Base-by-base conservation (phyloP, 1,139 yeast genomes). In the Yarrowia galli region DNA sequence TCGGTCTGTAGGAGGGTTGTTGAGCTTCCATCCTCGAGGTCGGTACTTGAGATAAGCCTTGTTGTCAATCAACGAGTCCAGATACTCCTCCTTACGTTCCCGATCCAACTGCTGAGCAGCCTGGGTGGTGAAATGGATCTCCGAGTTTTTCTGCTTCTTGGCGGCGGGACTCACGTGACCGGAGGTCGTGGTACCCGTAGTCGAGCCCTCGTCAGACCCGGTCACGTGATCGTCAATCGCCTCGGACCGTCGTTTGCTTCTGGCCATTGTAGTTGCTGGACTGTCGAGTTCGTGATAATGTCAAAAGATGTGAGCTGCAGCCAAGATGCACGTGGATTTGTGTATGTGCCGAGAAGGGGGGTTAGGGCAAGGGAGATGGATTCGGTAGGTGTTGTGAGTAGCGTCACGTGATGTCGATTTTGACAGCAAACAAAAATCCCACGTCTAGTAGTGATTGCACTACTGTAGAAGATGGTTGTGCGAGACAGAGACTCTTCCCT, bases 1-100 rank as follows among this genome's bases (percentile, higher is more conserved):
- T 70, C 98, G 84, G 76, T 89, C 97, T 16, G 79, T 81, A 1
- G 98, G 96, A 3, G 99, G 99, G 35, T 88, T 73, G 73, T 91
- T 92, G 79, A 95, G 87, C 72, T 80, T 72, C 73, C 73, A 79
- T 35, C 81, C 81, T 28, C 77, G 69, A 9, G 81, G 81, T 18
- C 81, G 54, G 56, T 22, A 61, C 46, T 23, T 22, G 25, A 61
- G 45, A 46, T 16, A 61, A 18, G 22, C 66, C 66, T 46, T 46
- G 56, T 61, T 61, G 66, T 61, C 66, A 13, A 61, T 46, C 46
- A 61, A n/a, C 36, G 66, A 61, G 25, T 61, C 66, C 13, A 61
- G 46, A 46, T 61, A 61, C 56, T 61, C 66, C 36, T 61, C 66
- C 13, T 48, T 46, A 12, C 66, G 54, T 28, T 61, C 56, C 6